Evolutionary conservation across 2,329 filamentous ascomycete genomes (phyloP).

Genomic region (Cytospora schulzeri): DNA sequence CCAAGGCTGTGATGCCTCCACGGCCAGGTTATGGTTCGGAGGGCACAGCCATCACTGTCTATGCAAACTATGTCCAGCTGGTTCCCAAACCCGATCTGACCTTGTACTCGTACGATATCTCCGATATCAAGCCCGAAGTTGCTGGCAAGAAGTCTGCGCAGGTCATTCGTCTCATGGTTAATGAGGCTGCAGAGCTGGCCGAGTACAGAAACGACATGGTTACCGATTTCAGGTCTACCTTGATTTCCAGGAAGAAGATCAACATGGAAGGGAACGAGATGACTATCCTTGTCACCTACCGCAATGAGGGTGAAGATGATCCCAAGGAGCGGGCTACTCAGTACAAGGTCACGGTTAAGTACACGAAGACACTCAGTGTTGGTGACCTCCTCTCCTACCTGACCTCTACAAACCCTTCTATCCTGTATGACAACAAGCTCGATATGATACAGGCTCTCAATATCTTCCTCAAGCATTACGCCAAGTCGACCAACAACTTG

Average conservation of each 20-base stretch:
- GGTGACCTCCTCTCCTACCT: slow-evolving; percentile 34
- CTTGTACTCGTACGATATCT: slow-evolving; percentile 31
- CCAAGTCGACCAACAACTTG: slow-evolving; percentile 33
- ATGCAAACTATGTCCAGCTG: slow-evolving; percentile 34
- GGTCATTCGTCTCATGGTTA: slow-evolving; percentile 33
- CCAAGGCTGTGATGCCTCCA: slow-evolving; percentile 14
- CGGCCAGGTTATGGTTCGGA: slow-evolving; percentile 32
- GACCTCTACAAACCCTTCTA: slow-evolving; percentile 31
- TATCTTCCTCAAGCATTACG: slow-evolving; percentile 58
- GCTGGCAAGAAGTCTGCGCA: slow-evolving; percentile 30
- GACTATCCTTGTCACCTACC: slow-evolving; percentile 32
- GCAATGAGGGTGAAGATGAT: slow-evolving; percentile 36
- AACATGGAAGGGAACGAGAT: slow-evolving; percentile 10
- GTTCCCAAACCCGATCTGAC: slow-evolving; percentile 23
- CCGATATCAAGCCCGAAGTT: slow-evolving; percentile 24
- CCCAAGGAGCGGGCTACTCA: slow-evolving; percentile 26
- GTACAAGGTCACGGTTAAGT: slow-evolving; percentile 32
- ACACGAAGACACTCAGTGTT: slow-evolving; percentile 33
- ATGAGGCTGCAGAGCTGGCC: slow-evolving; percentile 28
- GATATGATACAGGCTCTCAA: slow-evolving; percentile 71
- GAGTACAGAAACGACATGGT: slow-evolving; percentile 31
- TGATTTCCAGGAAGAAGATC: slow-evolving; percentile 35
- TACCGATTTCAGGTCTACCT: slow-evolving; percentile 39
- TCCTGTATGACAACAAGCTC: slow-evolving; percentile 32
- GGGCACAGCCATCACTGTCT: slow-evolving; percentile 29